Base-by-base conservation (phyloP, 352 stramenopile genomes). In the Halophytophthora polymorphica region DNA sequence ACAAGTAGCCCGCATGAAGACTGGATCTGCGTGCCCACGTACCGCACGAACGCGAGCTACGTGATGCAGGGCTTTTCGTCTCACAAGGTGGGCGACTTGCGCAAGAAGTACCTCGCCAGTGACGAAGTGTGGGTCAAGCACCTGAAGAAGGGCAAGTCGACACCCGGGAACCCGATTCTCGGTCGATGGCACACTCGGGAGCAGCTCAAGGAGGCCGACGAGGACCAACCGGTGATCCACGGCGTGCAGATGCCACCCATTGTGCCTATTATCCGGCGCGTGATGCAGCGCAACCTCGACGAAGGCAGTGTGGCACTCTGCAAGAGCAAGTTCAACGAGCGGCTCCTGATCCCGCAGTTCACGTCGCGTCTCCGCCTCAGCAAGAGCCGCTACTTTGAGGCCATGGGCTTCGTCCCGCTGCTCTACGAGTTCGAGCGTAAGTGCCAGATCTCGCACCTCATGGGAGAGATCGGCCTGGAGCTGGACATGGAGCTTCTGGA, bases 371-470 rank as follows among this genome's bases (percentile, higher is more conserved):
- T 95, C 15, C 64, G 73, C 0, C 36, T 95, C 29, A 77, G 64
- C 29, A 89, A 87, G 60, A 80, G 69, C 25, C 73, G 71, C 17
- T 93, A 83, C 25, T 90, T 92, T 52, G 73, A 93, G 52, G 82
- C 73, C 8, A 90, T 93, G 56, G 78, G 84, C 6, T 69, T 95
- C 28, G 64, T 95, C n/a, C 82, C 84, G 17, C 51, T 95, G 41
- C 63, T 95, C 4, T 93, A 92, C 40, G 84, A 95, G 45, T 95
- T 95, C 53, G 84, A 95, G 50, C 79, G 84, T 54, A 95, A 95
- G 52, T 91, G 80, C 36, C 84, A 95, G 52, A 85, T 95, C 53
- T 93, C 84, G 14, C 71, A 81, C n/a, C 64, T 95, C n/a, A 95
- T 95, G 84, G 58, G 35, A 1, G 59, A 76, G 31, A 90, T 95